Percentiles rank a stretch among this genome's conserved stretches.
Evolutionary conservation across 2,329 filamentous ascomycete species (phyloP).

Genomic region (Tympanopsis confertula): DNA sequence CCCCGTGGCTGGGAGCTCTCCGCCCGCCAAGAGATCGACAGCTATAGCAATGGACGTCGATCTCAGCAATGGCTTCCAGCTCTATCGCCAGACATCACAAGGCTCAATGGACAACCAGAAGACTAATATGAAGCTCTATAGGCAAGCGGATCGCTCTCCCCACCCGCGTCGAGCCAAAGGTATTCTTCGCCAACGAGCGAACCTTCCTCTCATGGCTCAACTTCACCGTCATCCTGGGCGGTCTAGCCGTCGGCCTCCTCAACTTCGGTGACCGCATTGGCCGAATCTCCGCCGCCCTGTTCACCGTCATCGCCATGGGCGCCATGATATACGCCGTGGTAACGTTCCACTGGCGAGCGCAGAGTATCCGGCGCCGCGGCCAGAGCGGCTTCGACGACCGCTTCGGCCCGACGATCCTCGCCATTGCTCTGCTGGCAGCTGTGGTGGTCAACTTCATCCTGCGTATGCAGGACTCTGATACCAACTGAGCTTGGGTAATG

Average conservation of each 20-base stretch:
- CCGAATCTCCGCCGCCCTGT: conserved; percentile 85
- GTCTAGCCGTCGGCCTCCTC: conserved; percentile 88
- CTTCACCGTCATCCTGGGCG: conserved; percentile 96
- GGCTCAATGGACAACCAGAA: neutral
- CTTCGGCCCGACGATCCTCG: conserved; percentile 82
- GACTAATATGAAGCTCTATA: conserved; percentile 21
- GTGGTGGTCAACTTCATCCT: conserved; percentile 95
- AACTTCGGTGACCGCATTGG: conserved; percentile 95
- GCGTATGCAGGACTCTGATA: conserved; percentile 45
- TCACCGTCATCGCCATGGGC: conserved; percentile 86
- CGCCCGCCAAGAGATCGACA: too few species aligned
- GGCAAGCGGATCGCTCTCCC: conserved; percentile 98
- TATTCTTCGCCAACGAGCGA: conserved; percentile 99
- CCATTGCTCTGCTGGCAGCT: conserved; percentile 72
- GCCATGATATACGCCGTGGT: conserved; percentile 91
- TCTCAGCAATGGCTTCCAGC: too few species aligned
- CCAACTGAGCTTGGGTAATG: too few species aligned
- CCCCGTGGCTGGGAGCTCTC: too few species aligned
- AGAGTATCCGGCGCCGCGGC: conserved; percentile 78
- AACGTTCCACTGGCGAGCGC: conserved; percentile 95
- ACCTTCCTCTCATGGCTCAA: conserved; percentile 99
- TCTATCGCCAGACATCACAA: neutral
- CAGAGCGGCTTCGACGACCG: conserved; percentile 95
- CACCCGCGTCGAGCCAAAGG: conserved; percentile 95
- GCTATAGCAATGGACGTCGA: too few species aligned